Base-by-base conservation (phyloP, 228 moss, liverwort and hornwort species). In the Sphagnum magellanicum region DNA sequence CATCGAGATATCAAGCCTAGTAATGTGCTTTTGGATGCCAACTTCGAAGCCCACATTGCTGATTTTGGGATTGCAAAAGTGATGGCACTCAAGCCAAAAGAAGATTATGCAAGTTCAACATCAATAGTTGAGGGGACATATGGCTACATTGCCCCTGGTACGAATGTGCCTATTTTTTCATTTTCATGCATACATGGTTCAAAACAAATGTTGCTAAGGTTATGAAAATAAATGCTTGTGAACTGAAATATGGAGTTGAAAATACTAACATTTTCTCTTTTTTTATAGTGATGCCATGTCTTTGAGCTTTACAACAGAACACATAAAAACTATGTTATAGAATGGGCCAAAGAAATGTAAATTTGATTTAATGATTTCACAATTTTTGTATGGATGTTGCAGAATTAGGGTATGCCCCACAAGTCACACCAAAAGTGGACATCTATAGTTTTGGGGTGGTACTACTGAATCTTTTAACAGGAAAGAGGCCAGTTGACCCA, bases 91-190 rank as follows among this genome's bases (percentile, higher is more conserved):
- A 77, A 81, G 66, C 77, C 77, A 1, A 74, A 71, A 61, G 79
- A 86, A 14, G 57, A 63, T 8, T 12, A 63, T 12, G 67, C 59
- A 59, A 74, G 71, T 52, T 74, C 81, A 16, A 70, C 84, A 15
- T 85, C 89, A 10, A 49, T 76, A 65, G 80, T 93, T 13, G 82
- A 84, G 12, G 93, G 90, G 55, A 88, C 93, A 48, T 81, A 84
- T 49, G 93, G 93, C 53, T 93, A 93, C 80, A 88, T 93, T 65
- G 90, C 93, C 70, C 93, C 93, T 63, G 93, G 91, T 91, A 80
- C 74, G 63, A 51, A 76, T 32, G 32, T 32, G 32, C 32, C 32
- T 32, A 32, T 32, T 32, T 32, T 32, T 32, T 32, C 32, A 32
- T 32, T 32, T 32, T 32, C 1, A 32, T 32, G 32, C 32, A 32